Evolutionary conservation across 2,329 filamentous ascomycete species (phyloP).

Genomic region (Alternaria viburni): DNA sequence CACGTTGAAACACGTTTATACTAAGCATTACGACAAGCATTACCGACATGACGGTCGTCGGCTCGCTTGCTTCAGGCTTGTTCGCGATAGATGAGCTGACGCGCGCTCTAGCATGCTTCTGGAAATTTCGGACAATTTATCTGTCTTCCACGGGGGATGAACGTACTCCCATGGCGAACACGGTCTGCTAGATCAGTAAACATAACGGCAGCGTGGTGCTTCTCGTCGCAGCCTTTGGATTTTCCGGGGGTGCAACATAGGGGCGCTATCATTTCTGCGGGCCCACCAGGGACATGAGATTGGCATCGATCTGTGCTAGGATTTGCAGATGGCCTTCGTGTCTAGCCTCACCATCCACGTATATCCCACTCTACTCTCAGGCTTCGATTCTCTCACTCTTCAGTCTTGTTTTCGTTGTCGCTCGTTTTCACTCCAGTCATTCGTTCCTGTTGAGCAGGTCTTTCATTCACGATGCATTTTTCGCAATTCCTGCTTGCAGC

Average conservation of each 20-base stretch:
- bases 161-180: neutral
- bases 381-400: neutral
- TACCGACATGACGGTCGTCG: neutral
- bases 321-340: neutral
- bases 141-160: neutral
- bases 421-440: conserved; percentile 18
- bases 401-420: neutral
- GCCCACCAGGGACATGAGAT: neutral
- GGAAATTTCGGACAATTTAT: neutral
- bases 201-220: neutral
- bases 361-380: conserved; percentile 3
- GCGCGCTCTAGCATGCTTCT: neutral
- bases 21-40: conserved; percentile 9
- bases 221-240: neutral
- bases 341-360: neutral
- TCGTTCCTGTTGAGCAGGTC: conserved; percentile 33
- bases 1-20: neutral
- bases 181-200: neutral
- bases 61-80: conserved; percentile 1
- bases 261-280: neutral
- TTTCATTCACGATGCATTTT: conserved; percentile 31
- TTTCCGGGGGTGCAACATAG: neutral
- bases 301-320: neutral
- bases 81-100: conserved; percentile 5
- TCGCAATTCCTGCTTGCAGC: conserved; percentile 29